These are phyloP conservation scores for Gnaphalium uliginosum DNA, from an alignment of 129 eudicot species.

Conservation along the genomic window DNA sequence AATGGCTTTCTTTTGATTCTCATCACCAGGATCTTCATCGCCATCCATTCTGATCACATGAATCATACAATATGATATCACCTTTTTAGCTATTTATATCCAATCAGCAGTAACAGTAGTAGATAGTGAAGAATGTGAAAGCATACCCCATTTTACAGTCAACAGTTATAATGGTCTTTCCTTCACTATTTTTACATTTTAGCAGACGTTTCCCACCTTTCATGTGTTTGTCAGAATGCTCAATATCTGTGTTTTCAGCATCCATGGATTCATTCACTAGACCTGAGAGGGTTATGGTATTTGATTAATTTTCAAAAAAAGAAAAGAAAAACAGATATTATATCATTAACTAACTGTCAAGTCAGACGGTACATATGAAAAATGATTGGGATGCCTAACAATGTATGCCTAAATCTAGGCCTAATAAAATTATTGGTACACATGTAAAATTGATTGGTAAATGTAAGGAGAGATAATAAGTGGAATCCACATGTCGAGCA, in stretches of 20 bases:
- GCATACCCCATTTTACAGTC: conserved; percentile 18
- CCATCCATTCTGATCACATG: conserved; percentile 18
- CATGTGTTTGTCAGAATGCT: not conserved
- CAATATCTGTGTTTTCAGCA: conserved; percentile 1
- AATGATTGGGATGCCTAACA: too few species aligned
- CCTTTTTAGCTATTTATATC: not conserved
- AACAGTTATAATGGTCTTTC: not conserved
- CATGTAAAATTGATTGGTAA: too few species aligned
- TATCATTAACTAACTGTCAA: not conserved
- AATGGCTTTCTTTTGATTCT: conserved; percentile 7
- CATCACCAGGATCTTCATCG: conserved; percentile 1
- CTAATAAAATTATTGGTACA: too few species aligned
- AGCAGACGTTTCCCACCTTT: conserved; percentile 13
- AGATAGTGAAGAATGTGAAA: not conserved
- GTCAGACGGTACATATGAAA: not conserved
- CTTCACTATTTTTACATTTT: conserved; percentile 19
- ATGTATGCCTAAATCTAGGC: too few species aligned
- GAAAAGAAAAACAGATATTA: too few species aligned
- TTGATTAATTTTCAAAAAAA: too few species aligned
- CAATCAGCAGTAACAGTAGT: not conserved
- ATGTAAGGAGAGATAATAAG: too few species aligned
- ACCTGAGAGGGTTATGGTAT: conserved; percentile 3
- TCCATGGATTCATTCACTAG: not conserved
- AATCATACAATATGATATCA: not conserved
- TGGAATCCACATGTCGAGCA: too few species aligned